A percentile compares a stretch with the other conserved stretches of the same genome.
Evolutionary conservation across 805 yeast species (phyloP).

Genomic region (Candida hispaniensis): DNA sequence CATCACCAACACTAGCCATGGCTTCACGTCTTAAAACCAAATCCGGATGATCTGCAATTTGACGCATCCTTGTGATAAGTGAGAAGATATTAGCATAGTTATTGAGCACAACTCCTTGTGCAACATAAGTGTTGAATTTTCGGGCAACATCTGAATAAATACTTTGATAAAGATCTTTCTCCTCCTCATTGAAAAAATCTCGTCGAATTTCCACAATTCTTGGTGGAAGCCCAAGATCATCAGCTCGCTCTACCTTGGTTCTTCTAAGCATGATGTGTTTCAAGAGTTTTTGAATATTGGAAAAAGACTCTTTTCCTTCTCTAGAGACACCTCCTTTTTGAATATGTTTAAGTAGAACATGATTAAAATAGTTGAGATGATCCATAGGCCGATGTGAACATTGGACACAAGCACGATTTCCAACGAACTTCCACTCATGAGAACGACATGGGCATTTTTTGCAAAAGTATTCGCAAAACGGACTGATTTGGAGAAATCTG

Average conservation of each 20-base stretch:
- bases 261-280: slow-evolving; percentile 83
- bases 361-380: slow-evolving; percentile 91
- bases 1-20: slow-evolving; percentile 30
- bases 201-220: slow-evolving; percentile 80
- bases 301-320: slow-evolving; percentile 69
- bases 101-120: slow-evolving; percentile 91
- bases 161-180: slow-evolving; percentile 81
- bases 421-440: slow-evolving; percentile 73
- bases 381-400: slow-evolving; percentile 93
- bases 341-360: slow-evolving; percentile 87
- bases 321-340: slow-evolving; percentile 76
- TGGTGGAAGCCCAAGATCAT: slow-evolving; percentile 95
- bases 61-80: slow-evolving; percentile 93
- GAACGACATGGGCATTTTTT: slow-evolving; percentile 84
- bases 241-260: slow-evolving; percentile 93
- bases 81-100: slow-evolving; percentile 97
- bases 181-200: slow-evolving; percentile 88
- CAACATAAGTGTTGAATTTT: slow-evolving; percentile 83
- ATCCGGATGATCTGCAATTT: slow-evolving; percentile 97
- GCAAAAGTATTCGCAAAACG: slow-evolving; percentile 84
- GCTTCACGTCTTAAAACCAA: slow-evolving; percentile 63
- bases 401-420: slow-evolving; percentile 68
- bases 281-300: slow-evolving; percentile 61
- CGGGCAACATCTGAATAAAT: slow-evolving; percentile 79
- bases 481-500: slow-evolving; percentile 70